Evolutionary conservation across 2,329 filamentous ascomycete genomes (phyloP).

Genomic region (Pestalotiopsis sp.): DNA sequence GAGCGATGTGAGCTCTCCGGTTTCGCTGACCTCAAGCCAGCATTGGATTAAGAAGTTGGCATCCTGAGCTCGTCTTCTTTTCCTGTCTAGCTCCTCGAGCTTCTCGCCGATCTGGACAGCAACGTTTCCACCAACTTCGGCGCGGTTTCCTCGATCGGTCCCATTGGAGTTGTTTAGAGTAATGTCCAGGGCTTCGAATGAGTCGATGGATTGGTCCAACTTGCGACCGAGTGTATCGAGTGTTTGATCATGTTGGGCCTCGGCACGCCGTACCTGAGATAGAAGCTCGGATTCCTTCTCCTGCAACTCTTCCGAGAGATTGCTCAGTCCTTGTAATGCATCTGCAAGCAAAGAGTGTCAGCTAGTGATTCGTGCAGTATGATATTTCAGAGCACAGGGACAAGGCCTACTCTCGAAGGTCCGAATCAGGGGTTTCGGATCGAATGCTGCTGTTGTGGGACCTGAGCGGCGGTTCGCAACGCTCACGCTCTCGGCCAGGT

Average conservation of each 20-base stretch:
- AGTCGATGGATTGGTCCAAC: conserved; percentile 87
- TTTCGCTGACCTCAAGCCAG: conserved; percentile 93
- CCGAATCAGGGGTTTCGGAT: conserved; percentile 94
- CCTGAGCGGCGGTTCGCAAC: conserved; percentile 80
- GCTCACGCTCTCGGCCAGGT: conserved; percentile 82
- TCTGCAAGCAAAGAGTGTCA: conserved; percentile 38
- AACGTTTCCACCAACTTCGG: conserved; percentile 74
- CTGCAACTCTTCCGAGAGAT: conserved; percentile 81
- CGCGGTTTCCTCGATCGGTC: conserved; percentile 48
- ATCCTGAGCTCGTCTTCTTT: conserved; percentile 86
- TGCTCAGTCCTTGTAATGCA: conserved; percentile 68
- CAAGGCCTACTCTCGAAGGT: conserved; percentile 75
- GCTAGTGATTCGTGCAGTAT: neutral
- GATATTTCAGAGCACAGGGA: neutral
- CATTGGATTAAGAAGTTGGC: conserved; percentile 95
- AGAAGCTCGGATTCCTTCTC: conserved; percentile 88
- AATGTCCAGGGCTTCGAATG: conserved; percentile 87
- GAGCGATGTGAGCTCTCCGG: conserved; percentile 81
- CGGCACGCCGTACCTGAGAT: conserved; percentile 86
- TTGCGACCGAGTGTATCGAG: conserved; percentile 85
- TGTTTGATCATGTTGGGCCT: conserved; percentile 89
- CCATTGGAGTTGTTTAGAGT: conserved; percentile 68
- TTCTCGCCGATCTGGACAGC: conserved; percentile 94
- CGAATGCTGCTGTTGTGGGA: conserved; percentile 69
- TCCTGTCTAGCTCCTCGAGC: conserved; percentile 91